phyloP scores from a whole-genome alignment of 805 yeast species.

The Saccharomycopsis olivae region DNA sequence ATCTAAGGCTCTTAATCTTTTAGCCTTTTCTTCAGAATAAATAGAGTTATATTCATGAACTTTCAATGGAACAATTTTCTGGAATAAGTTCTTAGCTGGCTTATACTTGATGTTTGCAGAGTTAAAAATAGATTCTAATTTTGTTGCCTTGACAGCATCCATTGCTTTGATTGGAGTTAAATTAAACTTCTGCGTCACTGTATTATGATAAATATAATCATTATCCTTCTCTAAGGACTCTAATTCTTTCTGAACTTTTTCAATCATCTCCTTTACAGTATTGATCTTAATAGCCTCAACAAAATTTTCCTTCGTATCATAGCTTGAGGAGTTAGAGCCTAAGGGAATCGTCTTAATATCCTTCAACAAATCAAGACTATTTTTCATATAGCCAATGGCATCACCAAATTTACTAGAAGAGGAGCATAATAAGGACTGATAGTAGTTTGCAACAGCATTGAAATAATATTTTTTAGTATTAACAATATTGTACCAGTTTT shows the following conservation, averaged over 20 bases:
- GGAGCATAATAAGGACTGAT: conserved; percentile 47
- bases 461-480: conserved; percentile 46
- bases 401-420: conserved; percentile 52
- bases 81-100: conserved; percentile 47
- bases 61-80: conserved; percentile 70
- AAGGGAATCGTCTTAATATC: conserved; percentile 31
- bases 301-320: conserved; percentile 12
- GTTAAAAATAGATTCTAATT: conserved; percentile 36
- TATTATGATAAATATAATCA: conserved; percentile 79
- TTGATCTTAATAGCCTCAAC: conserved; percentile 23
- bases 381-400: conserved; percentile 46
- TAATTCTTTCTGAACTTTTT: conserved; percentile 25
- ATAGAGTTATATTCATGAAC: conserved; percentile 81
- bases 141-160: conserved; percentile 55
- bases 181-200: conserved; percentile 50
- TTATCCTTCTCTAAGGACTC: conserved; percentile 61
- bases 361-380: conserved; percentile 23
- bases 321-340: conserved; percentile 3
- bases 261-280: conserved; percentile 24
- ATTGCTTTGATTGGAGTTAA: conserved; percentile 58
- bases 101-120: conserved; percentile 27
- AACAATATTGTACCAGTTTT: conserved; percentile 40
- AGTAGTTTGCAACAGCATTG: conserved; percentile 47
- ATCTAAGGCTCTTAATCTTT: conserved; percentile 56
- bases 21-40: conserved; percentile 86